Conservation (phyloP, 208 protist genomes). For the Wallacemonas sp. region DNA sequence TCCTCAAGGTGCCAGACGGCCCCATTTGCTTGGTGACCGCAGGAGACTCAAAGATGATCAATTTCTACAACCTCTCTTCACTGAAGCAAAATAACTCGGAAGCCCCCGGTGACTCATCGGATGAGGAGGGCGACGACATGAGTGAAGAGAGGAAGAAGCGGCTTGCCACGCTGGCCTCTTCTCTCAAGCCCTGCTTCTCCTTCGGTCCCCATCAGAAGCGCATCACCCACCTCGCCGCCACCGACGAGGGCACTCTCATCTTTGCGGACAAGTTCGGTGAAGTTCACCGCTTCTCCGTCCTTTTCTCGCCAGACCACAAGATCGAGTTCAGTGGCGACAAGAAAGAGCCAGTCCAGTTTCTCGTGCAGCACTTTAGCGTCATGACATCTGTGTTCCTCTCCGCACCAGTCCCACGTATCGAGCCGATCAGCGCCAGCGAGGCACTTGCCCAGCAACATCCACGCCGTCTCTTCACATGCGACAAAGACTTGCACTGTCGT, state of each 20-base stretch:
- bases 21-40: constrained; percentile 68
- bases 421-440: constrained; percentile 26
- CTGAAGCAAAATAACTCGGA: constrained; percentile 40
- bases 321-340: constrained; percentile 50
- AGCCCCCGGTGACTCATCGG: constrained; percentile 22
- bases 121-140: constrained; percentile 18
- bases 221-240: constrained; percentile 65
- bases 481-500: constrained; percentile 79
- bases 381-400: constrained; percentile 67
- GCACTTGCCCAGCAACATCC: constrained; percentile 24
- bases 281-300: constrained; percentile 68
- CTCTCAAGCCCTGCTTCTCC: constrained; percentile 48
- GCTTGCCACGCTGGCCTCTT: constrained; percentile 21
- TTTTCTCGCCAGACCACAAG: constrained; percentile 48
- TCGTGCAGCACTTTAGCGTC: constrained; percentile 89
- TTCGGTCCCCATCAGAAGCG: constrained; percentile 85
- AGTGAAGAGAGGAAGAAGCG: constrained; percentile 15
- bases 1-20: constrained; percentile 61
- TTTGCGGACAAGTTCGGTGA: constrained; percentile 92
- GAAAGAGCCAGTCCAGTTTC: constrained; percentile 39
- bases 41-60: constrained; percentile 78
- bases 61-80: constrained; percentile 69
- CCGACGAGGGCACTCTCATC: constrained; percentile 60
- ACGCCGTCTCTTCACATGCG: constrained; percentile 79
- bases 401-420: constrained; percentile 44